These are phyloP conservation scores for Neurospora sp. DNA, from an alignment of 2,329 filamentous ascomycete species.

Conservation along the genomic window DNA sequence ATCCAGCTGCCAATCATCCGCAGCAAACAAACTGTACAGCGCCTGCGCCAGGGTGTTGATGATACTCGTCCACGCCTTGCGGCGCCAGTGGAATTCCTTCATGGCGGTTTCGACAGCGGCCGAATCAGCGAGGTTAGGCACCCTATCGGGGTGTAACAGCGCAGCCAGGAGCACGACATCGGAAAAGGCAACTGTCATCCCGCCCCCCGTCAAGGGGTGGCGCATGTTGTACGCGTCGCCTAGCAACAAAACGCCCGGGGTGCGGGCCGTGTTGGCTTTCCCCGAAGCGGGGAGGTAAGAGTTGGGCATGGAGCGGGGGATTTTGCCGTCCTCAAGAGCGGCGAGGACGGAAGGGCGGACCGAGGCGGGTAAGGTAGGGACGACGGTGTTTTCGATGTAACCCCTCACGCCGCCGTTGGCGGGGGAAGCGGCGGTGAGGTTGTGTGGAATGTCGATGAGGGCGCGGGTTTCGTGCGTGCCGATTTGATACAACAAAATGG, in stretches of 20 bases:
- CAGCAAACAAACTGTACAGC: conserved; percentile 84
- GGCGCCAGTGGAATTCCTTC: conserved; percentile 71
- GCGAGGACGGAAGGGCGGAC: conserved; percentile 65
- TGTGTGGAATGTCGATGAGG: conserved; percentile 77
- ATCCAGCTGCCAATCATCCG: conserved; percentile 65
- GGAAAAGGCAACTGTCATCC: conserved; percentile 96
- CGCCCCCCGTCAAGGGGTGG: conserved; percentile 92
- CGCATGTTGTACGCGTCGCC: conserved; percentile 99
- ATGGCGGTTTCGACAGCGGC: conserved; percentile 58
- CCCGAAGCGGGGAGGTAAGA: conserved; percentile 68
- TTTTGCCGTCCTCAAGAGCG: conserved; percentile 64
- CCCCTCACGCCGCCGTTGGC: conserved; percentile 73
- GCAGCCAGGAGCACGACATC: conserved; percentile 73
- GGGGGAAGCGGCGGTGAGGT: conserved; percentile 61
- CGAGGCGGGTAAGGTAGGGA: conserved; percentile 64
- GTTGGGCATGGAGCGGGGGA: conserved; percentile 86
- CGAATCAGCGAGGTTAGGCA: conserved; percentile 62
- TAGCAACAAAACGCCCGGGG: conserved; percentile 65
- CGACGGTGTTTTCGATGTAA: conserved; percentile 67
- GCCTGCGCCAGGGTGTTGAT: conserved; percentile 98
- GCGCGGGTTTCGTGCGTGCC: conserved; percentile 88
- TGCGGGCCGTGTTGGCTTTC: conserved; percentile 37
- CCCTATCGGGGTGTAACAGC: conserved; percentile 57
- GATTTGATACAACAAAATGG: conserved; percentile 92
- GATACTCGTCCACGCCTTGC: conserved; percentile 73